phyloP scores from a whole-genome alignment of 2,329 filamentous ascomycete genomes.

The Madurella mycetomatis region DNA sequence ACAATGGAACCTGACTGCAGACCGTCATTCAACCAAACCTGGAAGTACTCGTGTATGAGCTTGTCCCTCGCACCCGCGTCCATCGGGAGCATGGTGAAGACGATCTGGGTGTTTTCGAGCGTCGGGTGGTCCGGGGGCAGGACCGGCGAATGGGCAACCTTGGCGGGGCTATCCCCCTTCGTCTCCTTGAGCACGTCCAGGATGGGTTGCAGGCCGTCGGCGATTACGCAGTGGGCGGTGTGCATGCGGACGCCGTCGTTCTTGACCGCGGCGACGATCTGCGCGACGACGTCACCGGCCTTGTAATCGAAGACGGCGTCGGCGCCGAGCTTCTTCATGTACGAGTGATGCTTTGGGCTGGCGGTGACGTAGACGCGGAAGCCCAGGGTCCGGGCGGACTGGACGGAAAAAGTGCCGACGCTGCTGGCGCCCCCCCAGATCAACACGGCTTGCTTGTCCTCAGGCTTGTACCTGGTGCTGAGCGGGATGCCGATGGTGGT shows the following conservation, averaged over 20 bases:
- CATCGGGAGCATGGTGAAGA: slow-evolving; percentile 1
- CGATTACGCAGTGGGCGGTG: background rate
- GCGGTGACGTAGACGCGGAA: slow-evolving; percentile 7
- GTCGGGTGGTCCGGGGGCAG: slow-evolving; percentile 7
- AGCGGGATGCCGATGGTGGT: slow-evolving; percentile 5
- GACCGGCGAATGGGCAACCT: slow-evolving; percentile 7
- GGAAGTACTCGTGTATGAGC: slow-evolving; percentile 4
- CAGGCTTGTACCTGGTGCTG: background rate
- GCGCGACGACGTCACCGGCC: slow-evolving; percentile 1
- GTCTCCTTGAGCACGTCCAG: slow-evolving; percentile 13
- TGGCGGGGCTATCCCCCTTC: background rate
- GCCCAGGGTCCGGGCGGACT: slow-evolving; percentile 1
- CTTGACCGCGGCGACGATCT: slow-evolving; percentile 3
- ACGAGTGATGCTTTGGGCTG: slow-evolving; percentile 7
- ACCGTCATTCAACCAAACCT: background rate
- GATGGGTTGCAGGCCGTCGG: slow-evolving; percentile 1
- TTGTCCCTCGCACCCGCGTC: background rate
- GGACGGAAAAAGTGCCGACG: slow-evolving; percentile 8
- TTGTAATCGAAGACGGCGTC: slow-evolving; percentile 5
- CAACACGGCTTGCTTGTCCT: slow-evolving; percentile 10
- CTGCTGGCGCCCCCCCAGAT: slow-evolving; percentile 16
- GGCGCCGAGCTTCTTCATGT: slow-evolving; percentile 2
- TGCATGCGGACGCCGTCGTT: background rate
- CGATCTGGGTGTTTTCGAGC: slow-evolving; percentile 6
- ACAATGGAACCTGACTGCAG: slow-evolving; percentile 5